phyloP scores from a whole-genome alignment of 108 stramenopile species.

The Cyclotella baltica region DNA sequence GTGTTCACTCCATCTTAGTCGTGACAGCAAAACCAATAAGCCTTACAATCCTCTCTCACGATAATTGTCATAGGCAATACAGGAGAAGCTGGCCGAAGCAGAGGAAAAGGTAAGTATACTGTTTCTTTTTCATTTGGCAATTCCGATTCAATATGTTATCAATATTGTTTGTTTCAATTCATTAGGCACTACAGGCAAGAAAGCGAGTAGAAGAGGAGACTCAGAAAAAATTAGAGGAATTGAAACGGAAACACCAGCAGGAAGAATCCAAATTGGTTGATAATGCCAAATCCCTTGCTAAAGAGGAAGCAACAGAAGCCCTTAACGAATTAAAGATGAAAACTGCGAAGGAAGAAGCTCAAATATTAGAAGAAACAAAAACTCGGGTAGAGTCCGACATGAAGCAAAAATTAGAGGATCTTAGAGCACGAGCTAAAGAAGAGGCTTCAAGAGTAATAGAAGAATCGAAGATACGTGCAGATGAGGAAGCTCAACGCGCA shows the following conservation, averaged over 20 bases:
- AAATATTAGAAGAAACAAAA: conserved; percentile 11
- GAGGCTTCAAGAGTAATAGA: not conserved
- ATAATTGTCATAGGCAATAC: not conserved
- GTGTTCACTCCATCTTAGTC: too few species aligned
- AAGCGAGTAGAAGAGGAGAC: conserved; percentile 19
- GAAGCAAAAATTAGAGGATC: not conserved
- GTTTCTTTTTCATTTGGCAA: not conserved
- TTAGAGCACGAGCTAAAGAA: not conserved
- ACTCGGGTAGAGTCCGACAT: not conserved
- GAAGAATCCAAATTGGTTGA: conserved; percentile 11
- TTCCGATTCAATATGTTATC: not conserved
- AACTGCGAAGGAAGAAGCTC: not conserved
- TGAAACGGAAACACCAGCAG: conserved; percentile 1
- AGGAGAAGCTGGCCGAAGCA: conserved; percentile 2
- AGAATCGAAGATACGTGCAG: conserved; percentile 9
- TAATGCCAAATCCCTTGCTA: not conserved
- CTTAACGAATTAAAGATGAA: not conserved
- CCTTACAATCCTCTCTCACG: not conserved
- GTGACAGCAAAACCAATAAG: not conserved
- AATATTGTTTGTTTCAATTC: not conserved
- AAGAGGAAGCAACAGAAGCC: not conserved
- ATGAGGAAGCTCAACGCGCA: not conserved
- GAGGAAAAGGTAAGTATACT: conserved; percentile 6
- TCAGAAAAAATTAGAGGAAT: not conserved
- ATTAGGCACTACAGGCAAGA: not conserved